Conservation (phyloP, 768 basidiomycete genomes). For the Termitomyces heimii region DNA sequence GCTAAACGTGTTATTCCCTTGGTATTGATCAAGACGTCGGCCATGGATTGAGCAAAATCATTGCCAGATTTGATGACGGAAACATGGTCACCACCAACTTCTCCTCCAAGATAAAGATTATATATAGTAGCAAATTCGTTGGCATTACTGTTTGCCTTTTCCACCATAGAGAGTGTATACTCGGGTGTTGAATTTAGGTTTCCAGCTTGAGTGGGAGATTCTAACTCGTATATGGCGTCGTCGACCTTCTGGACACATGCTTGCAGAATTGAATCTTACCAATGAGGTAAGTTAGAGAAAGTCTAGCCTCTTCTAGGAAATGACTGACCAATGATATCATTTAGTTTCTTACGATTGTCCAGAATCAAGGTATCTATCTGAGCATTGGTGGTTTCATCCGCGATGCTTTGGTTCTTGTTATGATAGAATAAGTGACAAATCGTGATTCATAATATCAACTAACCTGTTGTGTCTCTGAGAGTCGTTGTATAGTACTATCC, state of each 20-base stretch:
- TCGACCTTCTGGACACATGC: constrained; percentile 97
- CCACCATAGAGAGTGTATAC: constrained; percentile 97
- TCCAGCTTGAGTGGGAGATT: constrained; percentile 91
- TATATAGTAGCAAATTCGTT: constrained; percentile 95
- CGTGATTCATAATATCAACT: constrained; percentile 8
- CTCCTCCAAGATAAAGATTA: constrained; percentile 83
- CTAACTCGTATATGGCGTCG: constrained; percentile 94
- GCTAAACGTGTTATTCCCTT: constrained; percentile 95
- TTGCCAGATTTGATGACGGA: constrained; percentile 98
- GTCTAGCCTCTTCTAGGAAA: neutral
- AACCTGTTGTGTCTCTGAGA: constrained; percentile 85
- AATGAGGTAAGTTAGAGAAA: constrained; percentile 11
- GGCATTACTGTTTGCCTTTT: constrained; percentile 91
- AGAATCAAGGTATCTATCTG: constrained; percentile 96
- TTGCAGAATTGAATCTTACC: constrained; percentile 90
- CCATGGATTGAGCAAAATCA: constrained; percentile 88
- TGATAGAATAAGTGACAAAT: constrained; percentile 2
- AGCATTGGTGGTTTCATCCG: constrained; percentile 89
- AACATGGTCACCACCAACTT: constrained; percentile 89
- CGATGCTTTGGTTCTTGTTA: constrained; percentile 72
- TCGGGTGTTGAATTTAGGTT: constrained; percentile 98
- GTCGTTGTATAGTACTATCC: constrained; percentile 84
- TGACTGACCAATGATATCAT: constrained; percentile 82
- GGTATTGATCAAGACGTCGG: constrained; percentile 88
- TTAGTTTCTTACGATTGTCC: constrained; percentile 96